A percentile compares a stretch with the other conserved stretches of the same genome.
These are phyloP conservation scores for Colletotrichum navitas DNA, from an alignment of 2,329 filamentous ascomycete species.

Conservation along the genomic window DNA sequence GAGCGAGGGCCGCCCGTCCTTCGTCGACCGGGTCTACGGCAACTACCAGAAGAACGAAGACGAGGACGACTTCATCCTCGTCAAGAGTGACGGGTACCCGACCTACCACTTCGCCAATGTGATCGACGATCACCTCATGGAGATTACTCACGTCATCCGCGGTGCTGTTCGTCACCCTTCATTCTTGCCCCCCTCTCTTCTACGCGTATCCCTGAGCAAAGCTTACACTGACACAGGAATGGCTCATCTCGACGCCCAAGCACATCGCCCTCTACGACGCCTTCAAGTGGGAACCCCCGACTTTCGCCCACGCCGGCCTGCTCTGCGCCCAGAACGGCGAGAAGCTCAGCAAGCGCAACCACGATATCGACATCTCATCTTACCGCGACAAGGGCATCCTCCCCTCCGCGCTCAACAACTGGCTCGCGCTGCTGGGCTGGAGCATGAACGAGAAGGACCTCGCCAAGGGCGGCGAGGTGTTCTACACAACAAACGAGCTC, in stretches of 20 bases:
- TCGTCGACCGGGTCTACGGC: conserved; percentile 86
- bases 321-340: conserved; percentile 76
- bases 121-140: conserved; percentile 94
- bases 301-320: conserved; percentile 85
- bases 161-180: conserved; percentile 75
- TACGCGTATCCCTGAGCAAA: background rate
- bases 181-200: background rate
- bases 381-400: conserved; percentile 63
- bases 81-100: conserved; percentile 92
- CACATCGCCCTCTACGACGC: conserved; percentile 79
- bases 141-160: conserved; percentile 94
- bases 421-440: conserved; percentile 89
- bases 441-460: conserved; percentile 66
- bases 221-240: conserved; percentile 70
- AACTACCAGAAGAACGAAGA: conserved; percentile 66
- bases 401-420: conserved; percentile 75
- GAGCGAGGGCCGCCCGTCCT: conserved; percentile 71
- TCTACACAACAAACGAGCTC: conserved; percentile 79
- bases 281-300: conserved; percentile 79
- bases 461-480: conserved; percentile 67
- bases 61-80: conserved; percentile 86
- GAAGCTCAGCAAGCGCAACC: conserved; percentile 89
- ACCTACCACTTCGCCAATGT: conserved; percentile 99
- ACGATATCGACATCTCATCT: conserved; percentile 64
- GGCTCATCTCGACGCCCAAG: conserved; percentile 92